Evolutionary conservation across 225 moss, liverwort and hornwort genomes (phyloP).

Genomic region (Asterella californica): DNA sequence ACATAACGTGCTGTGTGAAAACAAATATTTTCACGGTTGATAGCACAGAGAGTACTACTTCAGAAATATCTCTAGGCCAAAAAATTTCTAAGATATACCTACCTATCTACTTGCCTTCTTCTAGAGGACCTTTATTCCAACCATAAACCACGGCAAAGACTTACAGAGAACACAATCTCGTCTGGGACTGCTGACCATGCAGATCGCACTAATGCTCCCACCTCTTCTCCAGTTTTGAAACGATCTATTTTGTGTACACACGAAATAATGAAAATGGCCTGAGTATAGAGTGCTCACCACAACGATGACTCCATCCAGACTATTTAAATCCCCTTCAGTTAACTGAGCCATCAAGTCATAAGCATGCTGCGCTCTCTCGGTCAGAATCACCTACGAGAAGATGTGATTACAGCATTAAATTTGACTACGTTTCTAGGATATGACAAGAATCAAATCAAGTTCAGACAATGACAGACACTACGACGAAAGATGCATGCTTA

Average conservation of each 20-base stretch:
- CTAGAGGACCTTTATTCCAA: too few species aligned
- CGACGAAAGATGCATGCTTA: constrained; percentile 10
- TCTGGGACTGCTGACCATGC: too few species aligned
- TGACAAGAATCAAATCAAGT: not conserved
- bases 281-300: constrained; percentile 49
- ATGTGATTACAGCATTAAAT: not conserved
- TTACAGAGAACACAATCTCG: too few species aligned
- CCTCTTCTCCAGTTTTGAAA: not conserved
- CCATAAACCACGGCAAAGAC: too few species aligned
- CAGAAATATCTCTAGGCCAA: too few species aligned
- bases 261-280: not conserved
- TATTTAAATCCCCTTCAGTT: constrained; percentile 62
- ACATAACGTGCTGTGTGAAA: not conserved
- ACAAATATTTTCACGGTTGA: too few species aligned
- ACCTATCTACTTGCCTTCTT: too few species aligned
- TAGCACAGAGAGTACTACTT: too few species aligned
- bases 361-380: constrained; percentile 82
- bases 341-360: constrained; percentile 58
- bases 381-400: constrained; percentile 53
- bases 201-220: too few species aligned
- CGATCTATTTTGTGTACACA: not conserved
- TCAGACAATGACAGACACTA: not conserved
- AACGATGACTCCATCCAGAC: constrained; percentile 79
- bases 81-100: too few species aligned
- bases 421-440: not conserved